These are phyloP conservation scores for Herpotrichia juniperi DNA, from an alignment of 2,329 filamentous ascomycete genomes.

Conservation along the genomic window DNA sequence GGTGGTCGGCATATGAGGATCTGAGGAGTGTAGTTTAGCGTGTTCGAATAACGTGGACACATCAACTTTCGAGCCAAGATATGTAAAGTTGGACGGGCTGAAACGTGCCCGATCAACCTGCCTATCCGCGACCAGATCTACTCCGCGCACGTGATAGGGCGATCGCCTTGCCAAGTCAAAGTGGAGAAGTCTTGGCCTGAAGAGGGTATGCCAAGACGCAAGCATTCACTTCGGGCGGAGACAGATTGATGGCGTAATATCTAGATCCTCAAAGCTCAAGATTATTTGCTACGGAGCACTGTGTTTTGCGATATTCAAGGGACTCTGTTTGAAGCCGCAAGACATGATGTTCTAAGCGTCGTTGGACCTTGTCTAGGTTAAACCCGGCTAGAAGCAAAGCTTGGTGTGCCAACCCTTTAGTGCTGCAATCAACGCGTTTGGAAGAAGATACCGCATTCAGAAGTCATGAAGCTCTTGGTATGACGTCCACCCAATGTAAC, in stretches of 20 bases:
- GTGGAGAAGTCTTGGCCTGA: constrained; percentile 24
- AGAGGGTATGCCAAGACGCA: constrained; percentile 26
- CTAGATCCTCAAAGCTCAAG: background rate
- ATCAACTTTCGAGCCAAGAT: background rate
- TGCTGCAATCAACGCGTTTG: constrained; percentile 33
- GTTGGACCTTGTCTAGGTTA: constrained; percentile 10
- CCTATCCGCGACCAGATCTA: background rate
- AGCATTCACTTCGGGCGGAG: constrained; percentile 9
- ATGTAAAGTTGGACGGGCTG: background rate
- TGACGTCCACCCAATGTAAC: no score
- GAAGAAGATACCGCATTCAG: constrained; percentile 32
- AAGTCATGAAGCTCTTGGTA: constrained; percentile 8
- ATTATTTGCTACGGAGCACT: background rate
- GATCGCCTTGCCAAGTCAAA: constrained; percentile 20
- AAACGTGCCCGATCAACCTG: background rate
- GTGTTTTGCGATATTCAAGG: background rate
- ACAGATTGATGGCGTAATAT: background rate
- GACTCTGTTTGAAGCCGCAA: background rate
- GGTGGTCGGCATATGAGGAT: background rate
- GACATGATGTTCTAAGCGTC: background rate
- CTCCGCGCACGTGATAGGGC: background rate
- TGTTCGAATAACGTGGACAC: background rate
- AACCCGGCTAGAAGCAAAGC: constrained; percentile 30
- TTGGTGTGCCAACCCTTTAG: constrained; percentile 46
- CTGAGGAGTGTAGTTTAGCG: background rate